Evolutionary conservation across 139 green algal species (phyloP).

Genomic region (Mesotaenium endlicherianum): DNA sequence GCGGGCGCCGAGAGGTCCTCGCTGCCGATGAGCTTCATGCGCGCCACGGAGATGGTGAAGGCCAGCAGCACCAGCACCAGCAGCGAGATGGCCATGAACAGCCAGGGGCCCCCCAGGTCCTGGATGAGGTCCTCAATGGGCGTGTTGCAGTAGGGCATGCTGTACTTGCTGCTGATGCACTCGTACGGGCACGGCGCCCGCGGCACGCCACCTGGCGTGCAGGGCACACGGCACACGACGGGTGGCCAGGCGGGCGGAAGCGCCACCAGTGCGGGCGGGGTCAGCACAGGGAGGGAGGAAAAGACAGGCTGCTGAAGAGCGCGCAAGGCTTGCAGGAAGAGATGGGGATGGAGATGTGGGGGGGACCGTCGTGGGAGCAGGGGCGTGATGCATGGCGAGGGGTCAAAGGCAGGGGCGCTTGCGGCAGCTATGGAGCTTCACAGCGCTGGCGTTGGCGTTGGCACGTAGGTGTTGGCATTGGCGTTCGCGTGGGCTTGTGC

Average conservation of each 20-base stretch:
- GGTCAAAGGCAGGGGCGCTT: background rate
- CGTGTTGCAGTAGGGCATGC: constrained; percentile 42
- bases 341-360: background rate
- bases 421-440: background rate
- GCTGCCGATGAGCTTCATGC: background rate
- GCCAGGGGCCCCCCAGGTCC: constrained; percentile 17
- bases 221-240: background rate
- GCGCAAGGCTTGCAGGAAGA: background rate
- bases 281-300: background rate
- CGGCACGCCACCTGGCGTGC: constrained; percentile 23
- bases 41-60: constrained; percentile 22
- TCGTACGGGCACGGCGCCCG: constrained; percentile 20
- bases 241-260: background rate
- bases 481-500: background rate
- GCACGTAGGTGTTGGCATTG: background rate
- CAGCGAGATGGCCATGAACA: background rate
- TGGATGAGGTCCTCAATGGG: constrained; percentile 28
- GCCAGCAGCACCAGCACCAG: constrained; percentile 38
- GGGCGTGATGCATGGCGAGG: background rate
- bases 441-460: background rate
- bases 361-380: background rate
- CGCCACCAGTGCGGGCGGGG: background rate
- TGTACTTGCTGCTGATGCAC: constrained; percentile 19
- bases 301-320: background rate
- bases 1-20: constrained; percentile 12